A percentile compares a stretch with the other conserved stretches of the same genome.
Conservation (phyloP, 345 rosid genomes). For the Moricandia moricandioides region DNA sequence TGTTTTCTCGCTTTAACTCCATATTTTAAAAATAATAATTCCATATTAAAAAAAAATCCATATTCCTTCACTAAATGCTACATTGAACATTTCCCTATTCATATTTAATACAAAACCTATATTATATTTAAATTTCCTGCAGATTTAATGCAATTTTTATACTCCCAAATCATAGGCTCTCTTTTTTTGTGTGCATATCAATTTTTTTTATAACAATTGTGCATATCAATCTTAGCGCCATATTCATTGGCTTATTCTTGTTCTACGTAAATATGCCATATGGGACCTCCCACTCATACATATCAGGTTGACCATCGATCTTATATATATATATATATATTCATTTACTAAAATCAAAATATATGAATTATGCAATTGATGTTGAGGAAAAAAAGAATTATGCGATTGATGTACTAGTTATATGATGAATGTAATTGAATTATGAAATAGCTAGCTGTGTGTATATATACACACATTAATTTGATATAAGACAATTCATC, state of each 20-base stretch:
- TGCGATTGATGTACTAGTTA: not conserved
- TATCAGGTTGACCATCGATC: slow-evolving; percentile 16
- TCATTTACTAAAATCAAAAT: not conserved
- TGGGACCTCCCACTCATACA: slow-evolving; percentile 39
- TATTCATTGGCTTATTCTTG: slow-evolving; percentile 35
- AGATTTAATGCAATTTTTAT: slow-evolving; percentile 7
- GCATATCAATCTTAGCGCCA: slow-evolving; percentile 30
- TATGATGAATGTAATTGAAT: not conserved
- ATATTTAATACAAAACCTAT: not conserved
- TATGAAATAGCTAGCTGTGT: not conserved
- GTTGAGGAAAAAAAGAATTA: not conserved
- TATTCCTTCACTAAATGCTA: slow-evolving; percentile 17
- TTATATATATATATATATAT: not conserved
- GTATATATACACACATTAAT: not conserved
- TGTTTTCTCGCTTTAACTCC: not conserved
- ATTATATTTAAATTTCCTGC: not conserved
- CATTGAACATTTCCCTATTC: slow-evolving; percentile 12
- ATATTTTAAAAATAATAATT: no score
- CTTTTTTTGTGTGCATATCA: not conserved
- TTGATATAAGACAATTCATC: not conserved
- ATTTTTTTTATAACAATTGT: slow-evolving; percentile 2
- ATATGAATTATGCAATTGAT: not conserved
- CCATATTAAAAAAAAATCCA: no score
- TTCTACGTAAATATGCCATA: slow-evolving; percentile 32
- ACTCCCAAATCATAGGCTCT: slow-evolving; percentile 22